Evolutionary conservation across 1,284 basidiomycete genomes (phyloP).

Genomic region (Pascua guehoae): DNA sequence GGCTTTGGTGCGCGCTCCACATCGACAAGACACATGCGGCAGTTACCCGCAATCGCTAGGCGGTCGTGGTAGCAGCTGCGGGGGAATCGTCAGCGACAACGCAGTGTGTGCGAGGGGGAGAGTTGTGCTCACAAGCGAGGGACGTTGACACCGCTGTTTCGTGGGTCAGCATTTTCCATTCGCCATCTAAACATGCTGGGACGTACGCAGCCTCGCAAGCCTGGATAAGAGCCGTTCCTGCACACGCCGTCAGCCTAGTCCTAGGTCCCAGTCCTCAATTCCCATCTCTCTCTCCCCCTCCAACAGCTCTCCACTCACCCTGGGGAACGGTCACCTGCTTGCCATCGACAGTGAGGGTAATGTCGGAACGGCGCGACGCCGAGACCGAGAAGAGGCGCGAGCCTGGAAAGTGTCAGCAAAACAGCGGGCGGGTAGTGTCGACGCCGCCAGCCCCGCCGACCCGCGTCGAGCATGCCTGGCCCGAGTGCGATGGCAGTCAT

Average conservation of each 20-base stretch:
- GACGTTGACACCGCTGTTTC: constrained; percentile 27
- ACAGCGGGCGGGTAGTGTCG: not conserved
- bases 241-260: constrained; percentile 6
- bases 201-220: constrained; percentile 62
- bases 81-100: constrained; percentile 1
- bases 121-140: constrained; percentile 37
- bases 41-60: constrained; percentile 90
- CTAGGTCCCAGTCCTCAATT: constrained; percentile 14
- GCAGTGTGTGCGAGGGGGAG: not conserved
- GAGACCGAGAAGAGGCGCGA: constrained; percentile 43
- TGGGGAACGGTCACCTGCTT: constrained; percentile 91
- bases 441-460: too few relatives aligned
- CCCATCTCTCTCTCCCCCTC: not conserved
- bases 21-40: constrained; percentile 97
- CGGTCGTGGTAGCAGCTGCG: constrained; percentile 55
- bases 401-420: constrained; percentile 16
- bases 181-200: not conserved
- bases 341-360: constrained; percentile 86
- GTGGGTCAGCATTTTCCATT: not conserved
- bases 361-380: constrained; percentile 61
- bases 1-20: constrained; percentile 87
- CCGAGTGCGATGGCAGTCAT: too few relatives aligned
- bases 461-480: too few relatives aligned
- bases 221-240: constrained; percentile 90
- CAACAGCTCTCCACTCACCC: constrained; percentile 57